These are phyloP conservation scores for Arthrobotrys pseudoclavata DNA, from an alignment of 2,329 filamentous ascomycete species.

Conservation along the genomic window DNA sequence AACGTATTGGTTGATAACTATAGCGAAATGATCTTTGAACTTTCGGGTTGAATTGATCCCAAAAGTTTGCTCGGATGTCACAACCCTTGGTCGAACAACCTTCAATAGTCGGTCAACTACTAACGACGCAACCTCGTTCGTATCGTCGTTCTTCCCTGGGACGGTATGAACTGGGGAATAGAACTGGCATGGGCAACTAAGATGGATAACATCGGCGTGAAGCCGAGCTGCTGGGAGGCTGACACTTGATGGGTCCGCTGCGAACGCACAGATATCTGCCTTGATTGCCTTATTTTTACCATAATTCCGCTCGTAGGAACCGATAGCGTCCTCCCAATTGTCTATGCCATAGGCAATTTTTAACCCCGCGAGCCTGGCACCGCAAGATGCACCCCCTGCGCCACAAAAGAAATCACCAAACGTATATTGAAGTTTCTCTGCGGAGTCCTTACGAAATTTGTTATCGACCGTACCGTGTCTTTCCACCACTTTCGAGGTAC, in stretches of 20 bases:
- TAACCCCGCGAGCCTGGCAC: conserved; percentile 74
- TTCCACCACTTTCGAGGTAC: neutral
- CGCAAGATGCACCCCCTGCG: conserved; percentile 78
- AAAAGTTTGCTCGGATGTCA: conserved; percentile 84
- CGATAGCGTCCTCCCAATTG: conserved; percentile 71
- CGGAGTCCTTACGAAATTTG: neutral
- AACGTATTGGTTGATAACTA: conserved; percentile 76
- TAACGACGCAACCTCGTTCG: conserved; percentile 74
- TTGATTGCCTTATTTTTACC: conserved; percentile 66
- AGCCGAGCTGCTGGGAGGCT: conserved; percentile 63
- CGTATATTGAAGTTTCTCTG: conserved; percentile 70
- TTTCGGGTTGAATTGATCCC: conserved; percentile 72
- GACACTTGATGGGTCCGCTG: conserved; percentile 70
- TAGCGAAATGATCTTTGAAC: conserved; percentile 69
- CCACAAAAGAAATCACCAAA: conserved; percentile 81
- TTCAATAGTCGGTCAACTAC: conserved; percentile 71
- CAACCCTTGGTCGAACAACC: conserved; percentile 74
- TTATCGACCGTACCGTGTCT: neutral
- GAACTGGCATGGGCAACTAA: conserved; percentile 82
- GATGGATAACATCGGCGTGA: conserved; percentile 77
- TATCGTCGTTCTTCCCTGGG: conserved; percentile 73
- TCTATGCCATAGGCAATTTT: conserved; percentile 76
- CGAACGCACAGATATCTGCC: conserved; percentile 68
- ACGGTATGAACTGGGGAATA: conserved; percentile 80
- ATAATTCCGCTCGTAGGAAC: conserved; percentile 73